These are phyloP conservation scores for Aspergillus heteromorphus DNA, from an alignment of 495 filamentous ascomycete species.

Conservation along the genomic window DNA sequence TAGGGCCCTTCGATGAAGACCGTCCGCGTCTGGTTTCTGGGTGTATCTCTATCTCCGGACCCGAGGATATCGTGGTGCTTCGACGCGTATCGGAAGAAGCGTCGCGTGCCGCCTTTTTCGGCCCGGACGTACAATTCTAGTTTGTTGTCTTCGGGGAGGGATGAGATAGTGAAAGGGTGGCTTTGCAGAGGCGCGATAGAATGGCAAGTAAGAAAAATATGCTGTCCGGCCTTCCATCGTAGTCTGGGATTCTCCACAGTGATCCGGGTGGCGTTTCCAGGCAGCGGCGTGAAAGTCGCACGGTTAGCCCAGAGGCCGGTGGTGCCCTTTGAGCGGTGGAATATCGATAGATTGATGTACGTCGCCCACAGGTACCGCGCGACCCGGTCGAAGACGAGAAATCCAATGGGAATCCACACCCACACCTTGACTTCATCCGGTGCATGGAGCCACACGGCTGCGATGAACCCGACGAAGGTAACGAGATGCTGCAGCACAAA, in stretches of 20 bases:
- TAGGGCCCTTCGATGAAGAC: conserved; percentile 50
- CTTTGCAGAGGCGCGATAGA: conserved; percentile 62
- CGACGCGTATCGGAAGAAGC: conserved; percentile 58
- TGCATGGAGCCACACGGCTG: conserved; percentile 57
- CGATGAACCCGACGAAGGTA: conserved; percentile 62
- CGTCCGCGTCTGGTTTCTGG: conserved; percentile 25
- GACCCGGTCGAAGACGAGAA: conserved; percentile 65
- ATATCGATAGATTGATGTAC: conserved; percentile 63
- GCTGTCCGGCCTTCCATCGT: conserved; percentile 71
- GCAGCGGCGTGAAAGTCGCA: conserved; percentile 58
- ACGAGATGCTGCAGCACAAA: conserved; percentile 78
- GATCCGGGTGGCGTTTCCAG: conserved; percentile 60
- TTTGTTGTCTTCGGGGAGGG: conserved; percentile 48
- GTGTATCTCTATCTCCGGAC: background rate
- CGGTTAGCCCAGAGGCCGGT: conserved; percentile 31
- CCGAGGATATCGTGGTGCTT: conserved; percentile 32
- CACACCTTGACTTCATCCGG: conserved; percentile 47
- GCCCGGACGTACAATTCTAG: conserved; percentile 71
- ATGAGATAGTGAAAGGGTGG: conserved; percentile 79
- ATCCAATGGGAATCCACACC: conserved; percentile 69
- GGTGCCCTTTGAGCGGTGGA: conserved; percentile 34
- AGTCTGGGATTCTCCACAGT: conserved; percentile 65
- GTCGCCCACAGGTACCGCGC: conserved; percentile 47
- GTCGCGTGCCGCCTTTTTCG: conserved; percentile 63
- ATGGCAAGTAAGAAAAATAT: conserved; percentile 71